Conservation (phyloP, 1,284 basidiomycete species). For the Schizopora paradoxa region DNA sequence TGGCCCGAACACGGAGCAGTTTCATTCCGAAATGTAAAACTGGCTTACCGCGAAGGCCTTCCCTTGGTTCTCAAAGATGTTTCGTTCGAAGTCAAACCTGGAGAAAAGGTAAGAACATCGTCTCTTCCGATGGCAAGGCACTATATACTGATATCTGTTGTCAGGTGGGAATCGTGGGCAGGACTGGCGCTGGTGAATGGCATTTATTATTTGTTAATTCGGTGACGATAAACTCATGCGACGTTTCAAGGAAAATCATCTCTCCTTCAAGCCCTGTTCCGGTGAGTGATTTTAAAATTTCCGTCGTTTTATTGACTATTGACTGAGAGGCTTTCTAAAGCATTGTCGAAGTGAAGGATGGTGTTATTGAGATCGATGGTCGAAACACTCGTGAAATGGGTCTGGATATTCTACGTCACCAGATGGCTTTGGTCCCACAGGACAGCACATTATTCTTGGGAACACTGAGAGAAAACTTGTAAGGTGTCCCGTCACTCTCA, state of each 20-base stretch:
- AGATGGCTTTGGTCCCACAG: conserved; percentile 70
- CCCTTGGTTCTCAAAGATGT: conserved; percentile 70
- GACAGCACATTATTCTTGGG: conserved; percentile 61
- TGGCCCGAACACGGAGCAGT: conserved; percentile 69
- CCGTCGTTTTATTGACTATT: no score
- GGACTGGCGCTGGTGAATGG: conserved; percentile 61
- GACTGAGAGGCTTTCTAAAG: conserved; percentile 45
- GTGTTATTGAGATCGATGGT: conserved; percentile 69
- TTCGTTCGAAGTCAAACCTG: conserved; percentile 55
- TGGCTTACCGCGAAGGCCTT: conserved; percentile 67
- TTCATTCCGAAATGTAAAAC: conserved; percentile 53
- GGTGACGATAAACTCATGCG: not conserved
- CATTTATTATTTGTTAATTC: not conserved
- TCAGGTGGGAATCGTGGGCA: conserved; percentile 70
- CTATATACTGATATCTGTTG: not conserved
- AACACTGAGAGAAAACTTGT: conserved; percentile 66
- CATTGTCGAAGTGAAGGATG: conserved; percentile 58
- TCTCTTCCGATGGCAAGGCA: conserved; percentile 4
- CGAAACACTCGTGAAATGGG: conserved; percentile 53
- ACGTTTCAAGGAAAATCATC: conserved; percentile 65
- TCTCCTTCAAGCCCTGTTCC: conserved; percentile 67
- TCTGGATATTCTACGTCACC: conserved; percentile 51
- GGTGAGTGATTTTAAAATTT: no score
- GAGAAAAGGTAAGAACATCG: conserved; percentile 70
- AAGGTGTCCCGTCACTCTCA: conserved; percentile 29